Base-by-base conservation (phyloP, 441 rosid genomes). In the Populus hybrid region DNA sequence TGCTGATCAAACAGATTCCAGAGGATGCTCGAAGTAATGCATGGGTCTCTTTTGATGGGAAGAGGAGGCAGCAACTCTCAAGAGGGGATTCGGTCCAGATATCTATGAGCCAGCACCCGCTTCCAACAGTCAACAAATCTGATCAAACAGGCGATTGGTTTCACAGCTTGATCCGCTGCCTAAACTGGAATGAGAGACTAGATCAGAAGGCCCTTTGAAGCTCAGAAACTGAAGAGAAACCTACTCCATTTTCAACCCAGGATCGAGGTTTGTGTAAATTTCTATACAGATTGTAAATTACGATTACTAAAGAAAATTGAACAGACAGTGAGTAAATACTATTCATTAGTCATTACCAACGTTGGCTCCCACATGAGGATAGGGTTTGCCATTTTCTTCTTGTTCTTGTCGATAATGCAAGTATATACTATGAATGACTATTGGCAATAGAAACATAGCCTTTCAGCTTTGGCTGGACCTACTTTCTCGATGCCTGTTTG, bases 81-180 rank as follows among this genome's bases (percentile, higher is more conserved):
- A 90, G 98, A 73, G 99, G 98, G 68, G 94, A 95, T 86, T 92
- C 97, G 8, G 94, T 95, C 75, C 84, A 89, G 72, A 92, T 95
- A 82, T 87, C 71, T 42, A 95, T 95, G 99, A 95, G 99, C 89
- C 79, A 92, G 87, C 98, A 93, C 79, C 98, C 98, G 0, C 92
- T 95, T 78, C 97, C 98, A 20, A 95, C 98, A 0, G 97, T 95
- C 83, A 95, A 94, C 89, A 95, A 95, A 83, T 84, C 85, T 12
- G 98, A 94, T 81, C 98, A 95, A 85, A 95, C 98, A 2, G 97
- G 98, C 46, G 98, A 95, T 77, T 95, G 98, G 99, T 94, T 94
- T 84, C 92, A 81, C 81, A 94, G 98, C 92, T 83, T 95, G 86
- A 86, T 95, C 80, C 94, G 97, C 63, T 95, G 99, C 88, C 86